These are phyloP conservation scores for Ambrosiella cleistominuta DNA, from an alignment of 2,329 filamentous ascomycete species.

Conservation along the genomic window DNA sequence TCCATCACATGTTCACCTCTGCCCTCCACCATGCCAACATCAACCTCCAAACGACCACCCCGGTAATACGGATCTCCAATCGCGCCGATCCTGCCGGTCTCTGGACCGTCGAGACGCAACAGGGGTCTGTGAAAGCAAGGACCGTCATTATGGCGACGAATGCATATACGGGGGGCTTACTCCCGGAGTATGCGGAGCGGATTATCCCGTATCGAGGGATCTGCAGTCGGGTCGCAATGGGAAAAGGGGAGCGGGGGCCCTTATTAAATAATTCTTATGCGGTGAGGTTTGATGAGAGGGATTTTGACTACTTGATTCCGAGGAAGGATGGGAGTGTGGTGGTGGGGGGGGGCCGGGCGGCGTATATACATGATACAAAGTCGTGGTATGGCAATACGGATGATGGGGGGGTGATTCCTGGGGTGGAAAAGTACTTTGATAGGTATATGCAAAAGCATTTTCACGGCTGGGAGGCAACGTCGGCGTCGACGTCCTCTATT, in stretches of 20 bases:
- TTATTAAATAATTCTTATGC: constrained; percentile 13
- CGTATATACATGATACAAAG: constrained; percentile 19
- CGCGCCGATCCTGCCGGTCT: background rate
- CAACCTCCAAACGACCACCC: constrained; percentile 16
- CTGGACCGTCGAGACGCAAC: constrained; percentile 14
- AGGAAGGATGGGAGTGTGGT: constrained; percentile 14
- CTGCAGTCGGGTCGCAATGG: constrained; percentile 11
- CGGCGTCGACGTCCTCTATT: constrained; percentile 19
- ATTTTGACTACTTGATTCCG: constrained; percentile 17
- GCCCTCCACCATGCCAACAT: constrained; percentile 10
- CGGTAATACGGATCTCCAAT: constrained; percentile 12
- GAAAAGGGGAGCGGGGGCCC: background rate
- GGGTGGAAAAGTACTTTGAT: constrained; percentile 25
- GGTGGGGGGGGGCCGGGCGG: constrained; percentile 14
- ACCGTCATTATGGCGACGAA: constrained; percentile 17
- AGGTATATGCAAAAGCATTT: constrained; percentile 31
- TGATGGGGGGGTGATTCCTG: constrained; percentile 28
- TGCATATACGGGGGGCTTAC: constrained; percentile 16
- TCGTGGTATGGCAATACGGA: constrained; percentile 30
- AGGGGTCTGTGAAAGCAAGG: constrained; percentile 14
- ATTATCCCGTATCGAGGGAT: constrained; percentile 13
- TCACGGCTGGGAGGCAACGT: constrained; percentile 29
- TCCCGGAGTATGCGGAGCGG: constrained; percentile 15
- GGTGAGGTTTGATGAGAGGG: constrained; percentile 14
- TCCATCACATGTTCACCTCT: constrained; percentile 12